Percentiles rank a stretch among this genome's conserved stretches.
phyloP scores from a whole-genome alignment of 371 early-diverging fungal species.

The Rhizomucor miehei region DNA sequence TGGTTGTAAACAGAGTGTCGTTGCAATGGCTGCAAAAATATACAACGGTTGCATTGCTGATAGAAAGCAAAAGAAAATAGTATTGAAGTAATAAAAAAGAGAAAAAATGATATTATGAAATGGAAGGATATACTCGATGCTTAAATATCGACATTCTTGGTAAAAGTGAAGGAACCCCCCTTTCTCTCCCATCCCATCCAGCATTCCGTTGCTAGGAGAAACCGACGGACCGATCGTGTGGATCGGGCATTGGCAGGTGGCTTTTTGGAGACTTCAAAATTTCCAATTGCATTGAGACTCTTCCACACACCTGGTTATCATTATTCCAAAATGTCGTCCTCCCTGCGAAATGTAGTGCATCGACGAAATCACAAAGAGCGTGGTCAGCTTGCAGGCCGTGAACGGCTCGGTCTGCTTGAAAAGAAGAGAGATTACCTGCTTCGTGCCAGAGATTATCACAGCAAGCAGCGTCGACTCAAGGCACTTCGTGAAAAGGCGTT shows the following conservation, averaged over 20 bases:
- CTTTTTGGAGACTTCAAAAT: too few relatives aligned
- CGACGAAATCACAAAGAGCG: constrained; percentile 93
- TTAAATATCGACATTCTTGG: too few relatives aligned
- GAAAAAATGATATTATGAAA: not conserved
- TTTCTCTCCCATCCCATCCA: too few relatives aligned
- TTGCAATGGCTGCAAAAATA: not conserved
- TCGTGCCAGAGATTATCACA: constrained; percentile 90
- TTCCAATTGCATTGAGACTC: too few relatives aligned
- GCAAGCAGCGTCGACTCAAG: constrained; percentile 81
- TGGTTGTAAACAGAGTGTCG: too few relatives aligned
- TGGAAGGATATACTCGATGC: too few relatives aligned
- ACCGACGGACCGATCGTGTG: too few relatives aligned
- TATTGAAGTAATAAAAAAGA: not conserved
- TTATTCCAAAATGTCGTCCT: constrained; percentile 15
- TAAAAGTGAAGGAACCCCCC: too few relatives aligned
- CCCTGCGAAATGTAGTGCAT: constrained; percentile 80
- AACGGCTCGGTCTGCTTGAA: constrained; percentile 82
- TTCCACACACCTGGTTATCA: too few relatives aligned
- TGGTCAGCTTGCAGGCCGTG: constrained; percentile 72
- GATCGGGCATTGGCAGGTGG: too few relatives aligned
- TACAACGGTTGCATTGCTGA: not conserved
- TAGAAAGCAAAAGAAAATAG: not conserved
- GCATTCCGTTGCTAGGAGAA: too few relatives aligned
- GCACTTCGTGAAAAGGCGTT: constrained; percentile 84
- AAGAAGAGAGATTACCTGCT: constrained; percentile 97